phyloP scores from a whole-genome alignment of 305 asterid species.

The Fraxinus baroniana region DNA sequence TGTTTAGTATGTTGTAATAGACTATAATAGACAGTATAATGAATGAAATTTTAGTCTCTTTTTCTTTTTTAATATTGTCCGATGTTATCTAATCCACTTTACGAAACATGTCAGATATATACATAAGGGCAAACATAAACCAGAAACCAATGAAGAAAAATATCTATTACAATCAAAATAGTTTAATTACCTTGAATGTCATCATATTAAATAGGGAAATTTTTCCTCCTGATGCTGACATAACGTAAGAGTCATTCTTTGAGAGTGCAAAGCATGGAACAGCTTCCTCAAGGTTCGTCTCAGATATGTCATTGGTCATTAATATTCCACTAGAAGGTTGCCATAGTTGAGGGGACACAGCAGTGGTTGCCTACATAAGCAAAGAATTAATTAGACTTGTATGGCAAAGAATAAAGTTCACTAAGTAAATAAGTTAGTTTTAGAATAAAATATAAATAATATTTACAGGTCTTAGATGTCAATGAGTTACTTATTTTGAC shows the following conservation, averaged over 20 bases:
- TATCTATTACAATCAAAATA: slow-evolving; percentile 1
- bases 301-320: slow-evolving; percentile 53
- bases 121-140: not conserved
- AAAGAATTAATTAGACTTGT: not conserved
- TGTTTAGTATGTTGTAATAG: not conserved
- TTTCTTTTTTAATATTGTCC: not conserved
- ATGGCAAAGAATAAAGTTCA: not conserved
- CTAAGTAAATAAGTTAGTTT: not conserved
- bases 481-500: not conserved
- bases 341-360: slow-evolving; percentile 50
- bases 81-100: not conserved
- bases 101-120: not conserved
- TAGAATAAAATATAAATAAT: not conserved
- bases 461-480: not conserved
- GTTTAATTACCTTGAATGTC: slow-evolving; percentile 46
- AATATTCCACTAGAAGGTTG: slow-evolving; percentile 50
- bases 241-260: slow-evolving; percentile 50
- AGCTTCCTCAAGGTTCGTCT: slow-evolving; percentile 51
- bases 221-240: slow-evolving; percentile 62
- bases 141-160: not conserved
- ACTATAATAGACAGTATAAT: not conserved
- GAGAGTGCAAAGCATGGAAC: slow-evolving; percentile 61
- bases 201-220: slow-evolving; percentile 50
- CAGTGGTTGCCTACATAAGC: slow-evolving; percentile 37
- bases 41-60: not conserved